Conservation (phyloP, 495 filamentous ascomycete genomes). For the Talaromyces proteolyticus region DNA sequence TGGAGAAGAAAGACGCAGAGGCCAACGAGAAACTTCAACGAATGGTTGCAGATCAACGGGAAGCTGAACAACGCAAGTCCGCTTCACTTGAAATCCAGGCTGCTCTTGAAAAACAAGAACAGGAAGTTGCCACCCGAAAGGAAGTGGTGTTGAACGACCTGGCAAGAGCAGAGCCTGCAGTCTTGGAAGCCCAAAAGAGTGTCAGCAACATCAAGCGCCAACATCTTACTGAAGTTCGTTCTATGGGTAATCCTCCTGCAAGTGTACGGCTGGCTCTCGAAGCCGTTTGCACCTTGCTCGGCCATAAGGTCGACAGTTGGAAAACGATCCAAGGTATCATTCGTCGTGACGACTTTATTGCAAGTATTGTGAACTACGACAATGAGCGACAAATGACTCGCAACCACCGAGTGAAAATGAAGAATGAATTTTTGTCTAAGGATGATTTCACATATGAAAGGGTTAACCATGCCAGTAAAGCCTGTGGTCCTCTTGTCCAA, state of each 20-base stretch:
- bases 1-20: conserved; percentile 89
- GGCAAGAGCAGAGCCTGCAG: conserved; percentile 87
- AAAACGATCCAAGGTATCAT: conserved; percentile 83
- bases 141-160: conserved; percentile 85
- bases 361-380: conserved; percentile 95
- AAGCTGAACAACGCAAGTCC: conserved; percentile 87
- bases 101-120: conserved; percentile 82
- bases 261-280: conserved; percentile 90
- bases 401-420: conserved; percentile 76
- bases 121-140: conserved; percentile 75
- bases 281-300: conserved; percentile 88
- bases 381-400: conserved; percentile 94
- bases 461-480: conserved; percentile 92
- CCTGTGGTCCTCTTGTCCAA: conserved; percentile 92
- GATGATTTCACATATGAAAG: conserved; percentile 93
- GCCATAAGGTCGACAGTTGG: conserved; percentile 87
- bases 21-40: conserved; percentile 94
- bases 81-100: conserved; percentile 83
- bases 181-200: conserved; percentile 85
- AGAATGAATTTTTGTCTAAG: conserved; percentile 83
- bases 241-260: conserved; percentile 86
- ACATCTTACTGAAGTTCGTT: conserved; percentile 94
- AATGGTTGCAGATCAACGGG: conserved; percentile 94
- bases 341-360: conserved; percentile 92
- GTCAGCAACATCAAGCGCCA: conserved; percentile 97